Base-by-base conservation (phyloP, 345 rosid species). In the Aquilaria malaccensis region DNA sequence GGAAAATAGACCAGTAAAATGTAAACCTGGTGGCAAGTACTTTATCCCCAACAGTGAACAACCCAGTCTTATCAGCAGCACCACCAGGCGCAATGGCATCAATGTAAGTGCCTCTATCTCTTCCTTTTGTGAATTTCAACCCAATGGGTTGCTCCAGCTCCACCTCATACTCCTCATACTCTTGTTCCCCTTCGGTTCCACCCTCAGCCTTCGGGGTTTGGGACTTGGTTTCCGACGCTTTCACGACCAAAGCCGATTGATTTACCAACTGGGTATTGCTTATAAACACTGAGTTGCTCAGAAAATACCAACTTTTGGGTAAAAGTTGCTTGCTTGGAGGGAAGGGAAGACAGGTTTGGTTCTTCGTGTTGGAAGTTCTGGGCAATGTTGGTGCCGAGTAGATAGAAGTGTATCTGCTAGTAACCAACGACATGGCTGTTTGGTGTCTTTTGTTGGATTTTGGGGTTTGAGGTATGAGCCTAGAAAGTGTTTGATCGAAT, bases 11-110 rank as follows among this genome's bases (percentile, higher is more conserved):
- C 22, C 1, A 30, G 22, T 33, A 49, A 47, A 7, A 58, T 43
- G 51, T 13, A 71, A 69, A 94, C 99, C 97, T 94, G 74, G 99
- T 94, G 74, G 99, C 99, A 48, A 86, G 62, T 32, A 90, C 99
- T 80, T 67, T 94, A 63, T 94, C 99, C 1, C 99, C 97, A 41
- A 83, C 95, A 2, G 87, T 52, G 80, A 94, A 94, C 70, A 75
- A 37, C 12, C 87, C 85, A 57, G 95, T 74, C 80, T 78, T 83
- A 61, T 94, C 97, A 65, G 97, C 99, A 0, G 74, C 63, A 47
- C 92, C 97, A 65, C 96, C 99, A 6, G 92, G 81, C 2, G 80
- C 77, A 68, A 90, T 84, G 33, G 89, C 95, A 49, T 94, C 99
- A 72, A 94, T 90, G 72, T 87, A 94, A 73, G 97, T 88, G 10